Evolutionary conservation across 164 flowering plant species (phyloP).

Genomic region (Brasenia schreberi): DNA sequence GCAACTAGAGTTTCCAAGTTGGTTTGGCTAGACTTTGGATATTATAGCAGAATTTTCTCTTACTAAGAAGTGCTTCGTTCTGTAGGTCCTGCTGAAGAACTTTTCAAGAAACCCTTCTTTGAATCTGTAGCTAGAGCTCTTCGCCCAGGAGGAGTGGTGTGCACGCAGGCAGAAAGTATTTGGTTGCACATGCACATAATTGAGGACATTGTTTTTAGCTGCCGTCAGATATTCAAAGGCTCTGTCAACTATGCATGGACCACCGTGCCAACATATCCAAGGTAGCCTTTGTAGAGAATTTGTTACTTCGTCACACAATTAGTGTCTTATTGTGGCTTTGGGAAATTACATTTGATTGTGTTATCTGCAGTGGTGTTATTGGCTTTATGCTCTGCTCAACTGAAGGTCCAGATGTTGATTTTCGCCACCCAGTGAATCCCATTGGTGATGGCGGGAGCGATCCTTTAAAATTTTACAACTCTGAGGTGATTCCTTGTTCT

Average conservation of each 20-base stretch:
- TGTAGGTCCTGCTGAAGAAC: conserved; percentile 47
- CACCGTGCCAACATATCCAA: conserved; percentile 54
- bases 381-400: conserved; percentile 75
- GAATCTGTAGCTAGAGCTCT: conserved; percentile 42
- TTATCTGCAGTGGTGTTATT: conserved; percentile 39
- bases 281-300: conserved; percentile 12
- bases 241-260: conserved; percentile 67
- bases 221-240: conserved; percentile 45
- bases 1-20: too few species aligned
- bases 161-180: conserved; percentile 50
- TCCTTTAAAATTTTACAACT: conserved; percentile 47
- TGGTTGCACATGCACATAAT: conserved; percentile 38
- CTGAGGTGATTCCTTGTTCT: conserved; percentile 23
- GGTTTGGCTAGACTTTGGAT: too few species aligned
- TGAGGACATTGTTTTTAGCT: conserved; percentile 23
- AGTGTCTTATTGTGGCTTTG: not conserved
- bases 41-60: not conserved
- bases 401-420: conserved; percentile 52
- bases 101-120: conserved; percentile 34
- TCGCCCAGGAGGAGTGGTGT: conserved; percentile 57
- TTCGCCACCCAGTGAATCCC: conserved; percentile 43
- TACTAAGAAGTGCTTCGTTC: not conserved
- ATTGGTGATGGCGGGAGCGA: conserved; percentile 21
- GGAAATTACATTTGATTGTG: not conserved
- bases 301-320: too few species aligned